phyloP scores from a whole-genome alignment of 371 early-diverging fungal genomes.

The Mycotypha africana region DNA sequence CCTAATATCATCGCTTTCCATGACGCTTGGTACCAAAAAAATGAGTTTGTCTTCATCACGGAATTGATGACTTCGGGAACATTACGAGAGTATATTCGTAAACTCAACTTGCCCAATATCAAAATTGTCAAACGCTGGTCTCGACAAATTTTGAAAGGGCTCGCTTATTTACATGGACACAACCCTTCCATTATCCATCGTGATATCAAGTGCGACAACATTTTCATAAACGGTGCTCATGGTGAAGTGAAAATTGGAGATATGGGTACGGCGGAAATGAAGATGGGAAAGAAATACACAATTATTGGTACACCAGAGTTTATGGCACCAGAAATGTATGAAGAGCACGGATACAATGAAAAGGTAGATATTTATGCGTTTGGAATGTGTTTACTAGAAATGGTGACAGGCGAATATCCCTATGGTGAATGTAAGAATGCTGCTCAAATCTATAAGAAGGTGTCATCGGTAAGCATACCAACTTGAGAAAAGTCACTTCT shows the following conservation, averaged over 20 bases:
- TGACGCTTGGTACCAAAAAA: conserved; percentile 74
- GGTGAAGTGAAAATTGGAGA: conserved; percentile 94
- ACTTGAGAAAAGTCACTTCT: too few species aligned
- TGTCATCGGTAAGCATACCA: conserved; percentile 56
- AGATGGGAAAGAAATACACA: conserved; percentile 76
- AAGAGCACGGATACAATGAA: conserved; percentile 84
- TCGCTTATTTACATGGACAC: conserved; percentile 80
- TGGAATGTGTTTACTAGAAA: conserved; percentile 90
- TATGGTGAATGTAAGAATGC: conserved; percentile 87
- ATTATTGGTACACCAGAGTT: conserved; percentile 91
- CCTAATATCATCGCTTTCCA: conserved; percentile 85
- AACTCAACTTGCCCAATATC: conserved; percentile 53
- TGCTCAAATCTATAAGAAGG: conserved; percentile 84
- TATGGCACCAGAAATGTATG: conserved; percentile 96
- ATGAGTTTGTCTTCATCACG: conserved; percentile 82
- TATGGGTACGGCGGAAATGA: conserved; percentile 80
- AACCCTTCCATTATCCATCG: conserved; percentile 89
- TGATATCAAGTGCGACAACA: conserved; percentile 84
- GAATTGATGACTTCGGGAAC: conserved; percentile 95
- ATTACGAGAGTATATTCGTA: conserved; percentile 64
- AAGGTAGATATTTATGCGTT: conserved; percentile 93
- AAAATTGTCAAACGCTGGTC: conserved; percentile 81
- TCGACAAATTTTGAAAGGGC: conserved; percentile 78
- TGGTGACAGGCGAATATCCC: conserved; percentile 87
- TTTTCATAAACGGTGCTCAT: conserved; percentile 90